A percentile compares a stretch with the other conserved stretches of the same genome.
Evolutionary conservation across 257 asterid genomes (phyloP).

Genomic region (Lycium barbarum): DNA sequence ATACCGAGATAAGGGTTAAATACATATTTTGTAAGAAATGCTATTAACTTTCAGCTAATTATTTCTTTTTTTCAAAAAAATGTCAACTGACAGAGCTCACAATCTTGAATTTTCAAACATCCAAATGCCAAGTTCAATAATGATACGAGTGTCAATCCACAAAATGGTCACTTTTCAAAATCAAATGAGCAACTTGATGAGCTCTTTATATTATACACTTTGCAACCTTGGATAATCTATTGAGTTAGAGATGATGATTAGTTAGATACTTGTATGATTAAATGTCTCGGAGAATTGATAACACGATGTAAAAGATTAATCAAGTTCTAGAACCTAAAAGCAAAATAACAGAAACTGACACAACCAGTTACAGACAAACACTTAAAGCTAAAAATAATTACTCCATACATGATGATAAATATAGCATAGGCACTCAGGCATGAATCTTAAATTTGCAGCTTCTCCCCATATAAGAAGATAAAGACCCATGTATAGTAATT

Average conservation of each 20-base stretch:
- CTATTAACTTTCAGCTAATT: not conserved
- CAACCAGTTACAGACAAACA: constrained; percentile 19
- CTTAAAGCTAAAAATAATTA: constrained; percentile 12
- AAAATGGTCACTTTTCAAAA: constrained; percentile 17
- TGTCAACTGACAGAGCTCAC: not conserved
- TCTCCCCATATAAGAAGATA: constrained; percentile 99
- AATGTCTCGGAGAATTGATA: constrained; percentile 6
- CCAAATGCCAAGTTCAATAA: constrained; percentile 24
- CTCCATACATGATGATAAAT: constrained; percentile 89
- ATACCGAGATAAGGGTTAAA: not conserved
- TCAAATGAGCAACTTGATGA: not conserved
- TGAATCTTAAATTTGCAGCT: constrained; percentile 95
- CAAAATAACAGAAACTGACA: constrained; percentile 5
- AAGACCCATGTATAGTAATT: constrained; percentile 88
- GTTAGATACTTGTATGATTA: not conserved
- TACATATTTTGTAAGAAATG: not conserved
- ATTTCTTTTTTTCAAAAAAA: not conserved
- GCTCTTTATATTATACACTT: constrained; percentile 1
- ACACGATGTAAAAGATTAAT: not conserved
- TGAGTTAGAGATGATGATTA: not conserved
- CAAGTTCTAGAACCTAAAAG: constrained; percentile 19
- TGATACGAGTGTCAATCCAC: not conserved
- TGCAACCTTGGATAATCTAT: not conserved
- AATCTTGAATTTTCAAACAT: constrained; percentile 8
- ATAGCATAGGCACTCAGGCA: constrained; percentile 99